phyloP scores from a whole-genome alignment of 768 basidiomycete species.

The Trametes sanguinea region DNA sequence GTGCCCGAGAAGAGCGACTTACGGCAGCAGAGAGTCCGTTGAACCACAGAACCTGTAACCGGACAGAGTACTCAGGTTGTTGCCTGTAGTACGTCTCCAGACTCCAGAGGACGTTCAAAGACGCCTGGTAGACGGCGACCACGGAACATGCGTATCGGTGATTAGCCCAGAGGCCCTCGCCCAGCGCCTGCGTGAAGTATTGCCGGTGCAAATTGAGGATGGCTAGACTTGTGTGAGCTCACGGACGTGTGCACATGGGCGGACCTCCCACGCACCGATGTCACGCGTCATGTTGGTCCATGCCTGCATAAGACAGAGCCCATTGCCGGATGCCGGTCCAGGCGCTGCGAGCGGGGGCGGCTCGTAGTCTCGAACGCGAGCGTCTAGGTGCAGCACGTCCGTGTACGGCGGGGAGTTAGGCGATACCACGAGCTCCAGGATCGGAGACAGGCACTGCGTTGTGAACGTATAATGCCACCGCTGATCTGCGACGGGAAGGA shows the following conservation, averaged over 20 bases:
- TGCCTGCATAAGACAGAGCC: slow-evolving; percentile 15
- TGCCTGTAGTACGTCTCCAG: slow-evolving; percentile 57
- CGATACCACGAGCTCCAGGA: slow-evolving; percentile 58
- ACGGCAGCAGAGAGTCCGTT: slow-evolving; percentile 74
- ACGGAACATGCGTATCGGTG: slow-evolving; percentile 71
- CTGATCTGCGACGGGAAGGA: slow-evolving; percentile 47
- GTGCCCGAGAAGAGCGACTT: slow-evolving; percentile 32
- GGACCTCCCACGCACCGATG: slow-evolving; percentile 48
- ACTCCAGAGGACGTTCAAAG: slow-evolving; percentile 57
- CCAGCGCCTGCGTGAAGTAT: slow-evolving; percentile 69
- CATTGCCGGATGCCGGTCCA: slow-evolving; percentile 18
- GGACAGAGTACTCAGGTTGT: slow-evolving; percentile 60
- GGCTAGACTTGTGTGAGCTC: slow-evolving; percentile 39
- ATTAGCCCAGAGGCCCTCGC: slow-evolving; percentile 55
- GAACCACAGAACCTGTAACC: slow-evolving; percentile 75
- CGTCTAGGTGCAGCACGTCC: slow-evolving; percentile 55
- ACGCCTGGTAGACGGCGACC: slow-evolving; percentile 64
- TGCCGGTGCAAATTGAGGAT: slow-evolving; percentile 68
- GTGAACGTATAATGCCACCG: slow-evolving; percentile 74
- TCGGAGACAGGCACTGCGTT: slow-evolving; percentile 60
- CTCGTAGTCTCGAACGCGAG: slow-evolving; percentile 53
- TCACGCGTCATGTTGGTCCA: slow-evolving; percentile 46
- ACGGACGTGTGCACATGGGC: background rate
- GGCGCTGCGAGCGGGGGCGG: slow-evolving; percentile 49
- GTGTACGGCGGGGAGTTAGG: slow-evolving; percentile 54